These are phyloP conservation scores for Tritrichomonas foetus DNA, from an alignment of 208 protist genomes.

Conservation along the genomic window DNA sequence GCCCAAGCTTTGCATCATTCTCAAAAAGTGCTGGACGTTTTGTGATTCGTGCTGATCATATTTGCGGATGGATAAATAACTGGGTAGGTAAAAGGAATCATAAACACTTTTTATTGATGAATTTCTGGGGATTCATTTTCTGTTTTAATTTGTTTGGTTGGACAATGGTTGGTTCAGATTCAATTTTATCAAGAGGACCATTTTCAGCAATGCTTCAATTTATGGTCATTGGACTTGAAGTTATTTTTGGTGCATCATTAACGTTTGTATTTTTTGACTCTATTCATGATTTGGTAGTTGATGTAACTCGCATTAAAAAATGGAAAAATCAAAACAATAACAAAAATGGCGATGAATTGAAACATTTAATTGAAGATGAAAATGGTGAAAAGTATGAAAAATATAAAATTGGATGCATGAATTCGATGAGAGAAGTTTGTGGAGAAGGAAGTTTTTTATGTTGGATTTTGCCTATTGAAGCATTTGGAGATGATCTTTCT, in stretches of 20 bases:
- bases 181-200: too few species aligned
- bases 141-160: not conserved
- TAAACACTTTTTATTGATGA: not conserved
- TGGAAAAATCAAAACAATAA: not conserved
- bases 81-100: conserved; percentile 28
- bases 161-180: not conserved
- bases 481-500: not conserved
- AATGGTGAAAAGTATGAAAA: too few species aligned
- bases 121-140: not conserved
- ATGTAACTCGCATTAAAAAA: not conserved
- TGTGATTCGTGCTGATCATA: conserved; percentile 21
- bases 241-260: not conserved
- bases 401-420: not conserved
- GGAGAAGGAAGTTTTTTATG: not conserved
- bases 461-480: not conserved
- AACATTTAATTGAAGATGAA: too few species aligned
- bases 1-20: not conserved
- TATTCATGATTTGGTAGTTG: not conserved
- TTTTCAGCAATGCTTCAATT: not conserved
- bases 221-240: not conserved
- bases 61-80: conserved; percentile 26
- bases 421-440: conserved; percentile 12
- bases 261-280: not conserved
- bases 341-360: not conserved
- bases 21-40: not conserved